Percentiles rank a stretch among this genome's conserved stretches.
Evolutionary conservation across 2,329 filamentous ascomycete genomes (phyloP).

Genomic region (Fusarium beomiforme): DNA sequence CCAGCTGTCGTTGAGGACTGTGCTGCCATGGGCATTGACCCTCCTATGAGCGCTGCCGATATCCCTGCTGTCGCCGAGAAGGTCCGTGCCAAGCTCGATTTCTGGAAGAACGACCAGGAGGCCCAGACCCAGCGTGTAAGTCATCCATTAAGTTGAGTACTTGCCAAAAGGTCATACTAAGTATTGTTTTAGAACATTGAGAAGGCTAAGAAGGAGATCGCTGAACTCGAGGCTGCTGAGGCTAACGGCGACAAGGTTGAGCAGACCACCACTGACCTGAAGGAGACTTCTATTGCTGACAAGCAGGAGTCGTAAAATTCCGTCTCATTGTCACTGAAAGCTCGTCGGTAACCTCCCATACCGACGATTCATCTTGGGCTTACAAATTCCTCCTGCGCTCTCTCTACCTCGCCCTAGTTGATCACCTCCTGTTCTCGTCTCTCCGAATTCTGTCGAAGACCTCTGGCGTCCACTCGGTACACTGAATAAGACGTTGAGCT

Average conservation of each 20-base stretch:
- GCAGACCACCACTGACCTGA: slow-evolving; percentile 61
- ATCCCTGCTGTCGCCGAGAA: slow-evolving; percentile 85
- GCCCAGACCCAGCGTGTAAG: slow-evolving; percentile 90
- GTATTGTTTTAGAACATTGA: slow-evolving; percentile 79
- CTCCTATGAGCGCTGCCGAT: slow-evolving; percentile 86
- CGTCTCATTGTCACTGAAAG: not conserved
- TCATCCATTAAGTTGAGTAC: slow-evolving; percentile 27
- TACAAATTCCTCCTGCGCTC: slow-evolving; percentile 3
- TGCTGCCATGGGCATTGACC: slow-evolving; percentile 82
- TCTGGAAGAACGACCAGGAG: slow-evolving; percentile 92
- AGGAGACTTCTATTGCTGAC: slow-evolving; percentile 63
- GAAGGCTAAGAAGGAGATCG: slow-evolving; percentile 96
- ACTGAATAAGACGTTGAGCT: slow-evolving; percentile 6
- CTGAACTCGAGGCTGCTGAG: slow-evolving; percentile 76
- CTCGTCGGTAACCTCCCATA: slow-evolving; percentile 24
- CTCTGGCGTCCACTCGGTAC: slow-evolving; percentile 18
- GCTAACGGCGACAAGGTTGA: slow-evolving; percentile 64
- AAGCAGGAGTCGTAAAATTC: slow-evolving; percentile 59
- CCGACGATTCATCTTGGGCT: slow-evolving; percentile 18
- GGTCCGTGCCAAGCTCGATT: slow-evolving; percentile 87
- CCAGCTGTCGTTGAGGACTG: slow-evolving; percentile 94
- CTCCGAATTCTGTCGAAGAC: slow-evolving; percentile 11
- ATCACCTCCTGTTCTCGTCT: not conserved
- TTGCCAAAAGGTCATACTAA: slow-evolving; percentile 42
- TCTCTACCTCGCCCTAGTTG: not conserved